Evolutionary conservation across 1,284 basidiomycete species (phyloP), one percentile per base, ranked within the genome.

Genomic region (Mycena sp.): DNA sequence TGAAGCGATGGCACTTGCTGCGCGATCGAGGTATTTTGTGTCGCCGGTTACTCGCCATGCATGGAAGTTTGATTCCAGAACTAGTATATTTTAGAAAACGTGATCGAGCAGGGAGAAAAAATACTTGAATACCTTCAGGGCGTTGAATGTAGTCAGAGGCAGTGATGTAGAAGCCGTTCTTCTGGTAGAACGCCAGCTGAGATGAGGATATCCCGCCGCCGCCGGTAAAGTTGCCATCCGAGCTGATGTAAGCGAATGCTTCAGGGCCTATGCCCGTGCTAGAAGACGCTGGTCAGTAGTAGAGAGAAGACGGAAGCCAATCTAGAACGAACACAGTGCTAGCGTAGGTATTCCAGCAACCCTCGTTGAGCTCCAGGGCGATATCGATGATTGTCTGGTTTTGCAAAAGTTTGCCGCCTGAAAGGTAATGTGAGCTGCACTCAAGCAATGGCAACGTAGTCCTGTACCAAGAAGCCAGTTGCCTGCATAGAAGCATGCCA

Each of bases 191-290:
- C 4, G 37, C 51, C 29, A 57, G 29, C 23, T 69, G 41, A 78
- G 11, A 6, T 12, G 7, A 49, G 3, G 28, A 11, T 1, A 56
- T 85, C 91, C 0, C 1, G 83, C 6, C 17, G 21, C 48, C 75
- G 32, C 85, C 85, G 2, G 87, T 89, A 72, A 80, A 88, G 70
- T 78, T 81, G 6, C 87, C 86, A 65, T 90, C 86, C 7, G 73
- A 70, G 16, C 88, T 85, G 26, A 82, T 80, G 72, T 78, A 90
- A 1, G 83, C 86, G 65, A 92, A 92, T 0, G 68, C 71, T 70
- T 92, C 90, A 7, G 89, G 90, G 23, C 90, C 90, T 53, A 92
- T 91, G 14, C 88, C 87, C 29, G 90, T 91, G 10, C 89, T 91
- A 29, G 19, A 38, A 7, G 25, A 45, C 28, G 29, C 29, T 21